A percentile compares a stretch with the other conserved stretches of the same genome.
Evolutionary conservation across 768 basidiomycete genomes (phyloP).

Genomic region (Kwoniella botswanensis): DNA sequence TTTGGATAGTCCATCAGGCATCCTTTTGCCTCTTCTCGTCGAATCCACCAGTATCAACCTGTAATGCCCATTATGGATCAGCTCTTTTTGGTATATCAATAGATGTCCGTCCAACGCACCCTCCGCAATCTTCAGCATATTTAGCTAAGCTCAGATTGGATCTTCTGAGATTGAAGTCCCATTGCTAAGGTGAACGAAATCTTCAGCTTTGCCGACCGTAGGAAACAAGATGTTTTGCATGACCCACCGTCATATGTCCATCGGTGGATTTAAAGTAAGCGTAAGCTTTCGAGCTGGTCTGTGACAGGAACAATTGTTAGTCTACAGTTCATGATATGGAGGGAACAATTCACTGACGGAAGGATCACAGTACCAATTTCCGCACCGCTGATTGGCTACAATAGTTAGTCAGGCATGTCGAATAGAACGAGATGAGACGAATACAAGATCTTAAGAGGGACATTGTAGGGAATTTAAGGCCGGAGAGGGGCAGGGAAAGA

Average conservation of each 20-base stretch:
- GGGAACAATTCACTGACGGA: constrained; percentile 51
- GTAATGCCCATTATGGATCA: neutral
- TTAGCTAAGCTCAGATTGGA: constrained; percentile 81
- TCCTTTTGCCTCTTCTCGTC: constrained; percentile 87
- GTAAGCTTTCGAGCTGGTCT: constrained; percentile 38
- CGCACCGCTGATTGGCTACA: constrained; percentile 87
- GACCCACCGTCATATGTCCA: constrained; percentile 68
- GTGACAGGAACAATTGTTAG: neutral
- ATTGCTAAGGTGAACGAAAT: constrained; percentile 61
- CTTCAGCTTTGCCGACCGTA: neutral
- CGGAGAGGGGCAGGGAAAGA: neutral
- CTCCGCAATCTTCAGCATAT: constrained; percentile 64
- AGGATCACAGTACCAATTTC: constrained; percentile 90
- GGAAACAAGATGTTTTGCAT: neutral
- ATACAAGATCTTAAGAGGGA: neutral
- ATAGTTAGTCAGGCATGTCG: constrained; percentile 4
- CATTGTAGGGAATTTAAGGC: neutral
- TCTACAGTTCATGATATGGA: neutral
- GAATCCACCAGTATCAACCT: constrained; percentile 90
- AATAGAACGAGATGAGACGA: neutral
- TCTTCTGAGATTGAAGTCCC: constrained; percentile 81
- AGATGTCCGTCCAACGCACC: constrained; percentile 62
- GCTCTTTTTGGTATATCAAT: neutral
- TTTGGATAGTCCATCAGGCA: constrained; percentile 91
- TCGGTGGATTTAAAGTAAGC: constrained; percentile 95